Evolutionary conservation across 1,284 basidiomycete genomes (phyloP), one percentile per base, ranked within the genome.

Genomic region (Melampsora larici-populina): DNA sequence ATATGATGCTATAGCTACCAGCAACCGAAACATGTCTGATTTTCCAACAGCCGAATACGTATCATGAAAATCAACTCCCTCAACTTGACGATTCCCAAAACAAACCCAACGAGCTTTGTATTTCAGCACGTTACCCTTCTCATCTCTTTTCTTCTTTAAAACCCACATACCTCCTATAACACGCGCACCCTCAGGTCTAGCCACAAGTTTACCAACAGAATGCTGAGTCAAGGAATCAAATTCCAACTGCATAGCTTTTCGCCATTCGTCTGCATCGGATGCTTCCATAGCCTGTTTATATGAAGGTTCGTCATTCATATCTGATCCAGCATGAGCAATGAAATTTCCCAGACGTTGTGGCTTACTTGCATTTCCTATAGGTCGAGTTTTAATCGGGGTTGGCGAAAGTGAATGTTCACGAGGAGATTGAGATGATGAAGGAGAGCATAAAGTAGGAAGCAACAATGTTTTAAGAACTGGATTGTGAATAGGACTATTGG

Each of bases 121-220:
- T 26, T 33, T 63, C 29, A 26, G 18, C 15, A 63, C 29, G 8
- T 18, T 7, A 63, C 62, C 62, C 2, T 21, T 15, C 26, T 63
- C 29, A 18, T 63, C 29, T 26, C 31, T 63, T n/a, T 63, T 63
- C 26, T 63, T 24, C 21, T 26, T 63, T n/a, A 63, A 26, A 4
- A 63, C 62, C 62, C 62, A 63, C 31, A 33, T 63, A 17, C 62
- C 62, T 29, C 62, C 62, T 3, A 63, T 63, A 24, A 63, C 29
- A 17, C 31, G 8, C 4, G 26, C 31, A 63, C 31, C 62, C 21
- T 63, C 17, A 26, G 62, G n/a, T 7, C 26, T 2, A 18, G 62
- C 3, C 2, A 63, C 62, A 4, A 63, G 21, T 33, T 26, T 63
- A 18, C 62, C 62, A 63, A 63, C 62, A 24, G 5, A 4, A 24